phyloP scores from a whole-genome alignment of 1,284 basidiomycete species.

The Inonotus hispidus region DNA sequence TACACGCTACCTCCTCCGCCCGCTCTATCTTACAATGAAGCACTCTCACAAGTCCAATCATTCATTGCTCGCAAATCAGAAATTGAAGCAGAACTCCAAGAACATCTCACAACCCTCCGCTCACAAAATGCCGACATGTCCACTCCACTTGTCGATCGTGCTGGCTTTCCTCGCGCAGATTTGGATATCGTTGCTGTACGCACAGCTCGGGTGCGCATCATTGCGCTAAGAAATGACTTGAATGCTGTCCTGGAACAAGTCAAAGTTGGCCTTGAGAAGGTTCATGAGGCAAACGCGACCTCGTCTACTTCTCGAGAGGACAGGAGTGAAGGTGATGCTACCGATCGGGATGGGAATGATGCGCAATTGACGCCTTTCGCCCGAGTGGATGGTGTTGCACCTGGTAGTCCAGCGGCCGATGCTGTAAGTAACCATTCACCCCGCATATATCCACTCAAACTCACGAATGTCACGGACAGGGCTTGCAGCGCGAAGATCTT shows the following conservation, averaged over 20 bases:
- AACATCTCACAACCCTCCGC: conserved; percentile 55
- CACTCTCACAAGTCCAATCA: conserved; percentile 36
- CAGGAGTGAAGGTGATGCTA: conserved; percentile 20
- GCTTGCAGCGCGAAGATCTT: conserved; percentile 64
- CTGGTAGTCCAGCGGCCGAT: conserved; percentile 70
- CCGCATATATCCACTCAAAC: neutral
- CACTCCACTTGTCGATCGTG: conserved; percentile 71
- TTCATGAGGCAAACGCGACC: conserved; percentile 44
- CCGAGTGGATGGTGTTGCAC: conserved; percentile 71
- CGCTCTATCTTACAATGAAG: neutral
- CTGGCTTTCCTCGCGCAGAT: conserved; percentile 83
- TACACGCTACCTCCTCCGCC: neutral
- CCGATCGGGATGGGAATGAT: conserved; percentile 19
- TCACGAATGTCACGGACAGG: conserved; percentile 39
- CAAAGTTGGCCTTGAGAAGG: conserved; percentile 56
- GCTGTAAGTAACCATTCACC: conserved; percentile 48
- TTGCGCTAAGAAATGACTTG: conserved; percentile 77
- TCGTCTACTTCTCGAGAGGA: neutral
- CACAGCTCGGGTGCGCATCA: conserved; percentile 64
- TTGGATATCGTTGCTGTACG: conserved; percentile 82
- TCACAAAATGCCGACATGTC: conserved; percentile 55
- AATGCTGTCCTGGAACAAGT: conserved; percentile 61
- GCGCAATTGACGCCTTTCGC: conserved; percentile 52
- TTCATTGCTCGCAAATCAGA: conserved; percentile 58
- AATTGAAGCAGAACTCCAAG: conserved; percentile 59